Evolutionary conservation across 176 grass and related monocot genomes (phyloP).

Genomic region (Cymbopogon citratus): DNA sequence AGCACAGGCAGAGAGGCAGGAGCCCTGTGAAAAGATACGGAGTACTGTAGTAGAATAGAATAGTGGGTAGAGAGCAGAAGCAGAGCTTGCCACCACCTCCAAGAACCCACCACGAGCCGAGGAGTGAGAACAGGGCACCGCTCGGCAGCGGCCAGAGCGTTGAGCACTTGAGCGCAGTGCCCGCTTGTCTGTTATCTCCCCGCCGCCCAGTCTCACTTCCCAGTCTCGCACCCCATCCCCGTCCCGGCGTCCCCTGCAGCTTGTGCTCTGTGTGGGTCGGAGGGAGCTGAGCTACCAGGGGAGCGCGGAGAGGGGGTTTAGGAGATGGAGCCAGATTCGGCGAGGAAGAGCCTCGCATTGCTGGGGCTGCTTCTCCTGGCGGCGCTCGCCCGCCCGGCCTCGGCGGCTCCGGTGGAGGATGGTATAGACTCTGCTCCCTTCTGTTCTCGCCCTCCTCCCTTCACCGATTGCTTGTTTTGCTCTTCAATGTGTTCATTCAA

Average conservation of each 20-base stretch:
- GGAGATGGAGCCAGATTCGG: conserved; percentile 24
- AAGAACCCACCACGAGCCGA: not conserved
- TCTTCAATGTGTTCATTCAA: not conserved
- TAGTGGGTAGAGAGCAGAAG: not conserved
- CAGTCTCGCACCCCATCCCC: not conserved
- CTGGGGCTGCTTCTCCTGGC: conserved; percentile 42
- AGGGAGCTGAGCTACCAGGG: not conserved
- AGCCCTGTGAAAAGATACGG: not conserved
- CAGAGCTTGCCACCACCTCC: not conserved
- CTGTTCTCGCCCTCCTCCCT: not conserved
- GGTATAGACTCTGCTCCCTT: conserved; percentile 32
- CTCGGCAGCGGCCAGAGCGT: not conserved
- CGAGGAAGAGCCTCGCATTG: conserved; percentile 14
- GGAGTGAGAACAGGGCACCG: not conserved
- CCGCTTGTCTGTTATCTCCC: not conserved
- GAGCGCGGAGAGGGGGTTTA: not conserved
- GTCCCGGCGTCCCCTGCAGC: not conserved
- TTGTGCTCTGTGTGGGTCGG: not conserved
- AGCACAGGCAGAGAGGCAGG: no score
- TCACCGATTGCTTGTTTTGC: not conserved
- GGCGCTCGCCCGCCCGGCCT: conserved; percentile 25
- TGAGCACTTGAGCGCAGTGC: not conserved
- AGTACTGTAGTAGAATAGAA: no score
- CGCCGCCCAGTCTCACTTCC: not conserved
- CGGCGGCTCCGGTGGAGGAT: conserved; percentile 61